Base-by-base conservation (phyloP, 805 yeast species). In the Ogataea nitratoaversa region DNA sequence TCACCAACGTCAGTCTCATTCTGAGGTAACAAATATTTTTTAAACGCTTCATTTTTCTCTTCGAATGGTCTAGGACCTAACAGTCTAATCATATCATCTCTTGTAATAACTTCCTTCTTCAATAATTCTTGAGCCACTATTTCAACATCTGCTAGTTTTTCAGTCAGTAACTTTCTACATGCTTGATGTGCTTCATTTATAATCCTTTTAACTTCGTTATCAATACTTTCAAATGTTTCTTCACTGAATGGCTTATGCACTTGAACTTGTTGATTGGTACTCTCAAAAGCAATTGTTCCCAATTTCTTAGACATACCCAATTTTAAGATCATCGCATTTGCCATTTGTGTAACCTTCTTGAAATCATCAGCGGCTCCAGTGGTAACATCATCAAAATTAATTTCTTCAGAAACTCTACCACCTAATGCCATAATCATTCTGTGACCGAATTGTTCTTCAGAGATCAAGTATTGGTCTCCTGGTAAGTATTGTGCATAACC, bases 401-500 rank as follows among this genome's bases (percentile, higher is more conserved):
- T 65, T 65, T 95, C 99, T 65, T 93, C 99, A 29, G 95, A 80
- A 16, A 93, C 97, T 53, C 99, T 77, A 16, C 99, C 99, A 30
- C 98, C 99, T 34, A 93, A 71, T 0, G 97, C 84, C 98, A 93
- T 95, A 20, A 89, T 79, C 95, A 93, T 90, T 49, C 95, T 76
- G 62, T 93, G 95, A 38, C 48, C 49, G 49, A 71, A 72, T 47
- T 90, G 76, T 63, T 93, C 96, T 47, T 79, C 74, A 42, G 82
- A 81, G 23, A 83, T 77, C 55, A 93, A 69, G 56, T 86, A 89
- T 43, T 83, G 80, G 60, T 93, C 99, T 37, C 91, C 88, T 2
- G 99, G 99, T 48, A 95, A 72, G 59, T 91, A 95, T 62, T 93
- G 96, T 2, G 99, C 99, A 62, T 95, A 93, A 18, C 99, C 99